Evolutionary conservation across 164 flowering plant species (phyloP), one percentile per base, ranked within the genome.

Genomic region (Nymphaea colorata): DNA sequence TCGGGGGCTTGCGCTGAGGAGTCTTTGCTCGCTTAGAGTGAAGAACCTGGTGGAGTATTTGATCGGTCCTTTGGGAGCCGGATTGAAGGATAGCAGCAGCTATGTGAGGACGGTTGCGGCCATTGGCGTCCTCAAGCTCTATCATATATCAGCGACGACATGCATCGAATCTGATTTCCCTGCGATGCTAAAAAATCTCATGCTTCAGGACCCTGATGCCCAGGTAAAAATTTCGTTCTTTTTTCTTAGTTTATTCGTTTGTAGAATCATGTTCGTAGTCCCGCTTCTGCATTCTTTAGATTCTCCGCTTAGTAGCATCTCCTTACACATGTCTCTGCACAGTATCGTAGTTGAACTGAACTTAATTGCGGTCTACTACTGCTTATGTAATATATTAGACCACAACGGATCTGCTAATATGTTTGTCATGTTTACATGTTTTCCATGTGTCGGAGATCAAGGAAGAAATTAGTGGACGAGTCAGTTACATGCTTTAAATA

Each of bases 151-250:
- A 1, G 82, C 90, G 10, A 67, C 86, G 2, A 86, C 97, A 44
- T 95, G 99, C 69, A 64, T 90, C 8, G 99, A 95, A 79, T 88
- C 94, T 0, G 98, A 95, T 74, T 92, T 95, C 71, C 91, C 95
- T 0, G 71, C 88, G 1, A 75, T 70, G 75, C 84, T 95, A 61
- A 95, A 92, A 80, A 83, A 76, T 74, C 80, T 92, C 73, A 76
- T 95, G 94, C 93, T 90, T 66, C 78, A 83, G 72, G 99, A 95
- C 68, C 73, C 84, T 8, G 99, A 95, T 78, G 65, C 90, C 59
- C 98, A 95, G 90, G 99, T 90, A 8, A 25, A 43, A 2, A 36
- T 64, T 41, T 3, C 41, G 8, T 64, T n/a, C 44, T 41, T 11
- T 62, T 62, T 42, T 64, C 16, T 64, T 42, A 41, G 36, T 62